These are phyloP conservation scores for Biancaea sappan DNA, from an alignment of 306 rosid genomes.

Conservation along the genomic window DNA sequence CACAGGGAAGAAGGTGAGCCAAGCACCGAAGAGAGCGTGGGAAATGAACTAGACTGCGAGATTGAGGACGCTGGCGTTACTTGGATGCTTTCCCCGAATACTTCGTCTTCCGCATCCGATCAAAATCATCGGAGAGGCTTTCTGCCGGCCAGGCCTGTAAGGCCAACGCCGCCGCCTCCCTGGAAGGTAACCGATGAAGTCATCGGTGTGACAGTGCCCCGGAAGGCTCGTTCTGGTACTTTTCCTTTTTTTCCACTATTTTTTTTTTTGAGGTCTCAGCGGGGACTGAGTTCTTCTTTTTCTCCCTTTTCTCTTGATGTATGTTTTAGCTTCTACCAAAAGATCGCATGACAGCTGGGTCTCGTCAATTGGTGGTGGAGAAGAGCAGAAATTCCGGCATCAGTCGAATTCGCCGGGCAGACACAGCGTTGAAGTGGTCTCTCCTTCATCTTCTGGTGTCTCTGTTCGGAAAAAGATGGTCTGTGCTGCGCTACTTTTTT, in stretches of 20 bases:
- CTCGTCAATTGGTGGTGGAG: conserved; percentile 45
- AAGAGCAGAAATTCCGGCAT: conserved; percentile 40
- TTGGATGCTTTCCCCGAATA: conserved; percentile 25
- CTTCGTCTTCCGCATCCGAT: conserved; percentile 33
- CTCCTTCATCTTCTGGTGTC: conserved; percentile 42
- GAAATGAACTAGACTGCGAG: conserved; percentile 24
- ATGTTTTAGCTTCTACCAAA: conserved; percentile 59
- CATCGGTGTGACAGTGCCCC: conserved; percentile 65
- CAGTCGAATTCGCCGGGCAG: conserved; percentile 29
- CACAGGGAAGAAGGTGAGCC: conserved; percentile 20
- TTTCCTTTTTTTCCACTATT: background rate
- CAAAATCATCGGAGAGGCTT: conserved; percentile 36
- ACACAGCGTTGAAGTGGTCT: conserved; percentile 39
- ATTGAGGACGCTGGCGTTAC: background rate
- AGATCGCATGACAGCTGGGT: conserved; percentile 51
- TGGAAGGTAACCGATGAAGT: conserved; percentile 45
- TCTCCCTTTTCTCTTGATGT: background rate
- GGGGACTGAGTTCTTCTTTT: background rate
- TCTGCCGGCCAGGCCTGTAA: background rate
- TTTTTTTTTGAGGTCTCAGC: background rate
- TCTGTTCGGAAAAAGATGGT: conserved; percentile 58
- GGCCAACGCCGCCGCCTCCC: conserved; percentile 22
- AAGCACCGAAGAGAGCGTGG: conserved; percentile 39
- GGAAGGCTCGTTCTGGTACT: conserved; percentile 84
- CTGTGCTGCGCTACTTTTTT: conserved; percentile 7